Percentiles rank a stretch among this genome's conserved stretches.
These are phyloP conservation scores for Colletotrichum lupini DNA, from an alignment of 2,329 filamentous ascomycete genomes.

Conservation along the genomic window DNA sequence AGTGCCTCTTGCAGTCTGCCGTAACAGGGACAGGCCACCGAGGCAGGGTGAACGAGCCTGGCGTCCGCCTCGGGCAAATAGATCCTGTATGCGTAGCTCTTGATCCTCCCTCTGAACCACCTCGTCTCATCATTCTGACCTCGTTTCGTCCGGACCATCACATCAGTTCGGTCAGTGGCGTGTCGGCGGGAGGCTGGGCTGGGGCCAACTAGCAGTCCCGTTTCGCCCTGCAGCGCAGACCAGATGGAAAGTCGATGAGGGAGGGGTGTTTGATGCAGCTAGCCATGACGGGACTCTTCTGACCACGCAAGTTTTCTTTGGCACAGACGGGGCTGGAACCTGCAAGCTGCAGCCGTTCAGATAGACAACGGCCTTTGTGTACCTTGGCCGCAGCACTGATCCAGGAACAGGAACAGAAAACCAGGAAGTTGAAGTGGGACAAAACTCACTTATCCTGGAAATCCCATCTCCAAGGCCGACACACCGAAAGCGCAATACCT, in stretches of 20 bases:
- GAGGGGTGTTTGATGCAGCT: constrained; percentile 16
- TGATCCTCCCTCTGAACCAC: constrained; percentile 18
- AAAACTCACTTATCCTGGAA: neutral
- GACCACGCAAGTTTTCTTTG: constrained; percentile 1
- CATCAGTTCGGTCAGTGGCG: constrained; percentile 5
- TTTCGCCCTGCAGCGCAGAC: constrained; percentile 26
- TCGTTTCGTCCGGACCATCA: constrained; percentile 17
- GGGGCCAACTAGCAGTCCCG: constrained; percentile 11
- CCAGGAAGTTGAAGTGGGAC: constrained; percentile 5
- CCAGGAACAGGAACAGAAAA: constrained; percentile 3
- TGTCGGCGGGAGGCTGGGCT: constrained; percentile 18
- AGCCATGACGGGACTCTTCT: constrained; percentile 10
- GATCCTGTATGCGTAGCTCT: neutral
- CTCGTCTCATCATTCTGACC: constrained; percentile 24
- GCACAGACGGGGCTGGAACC: constrained; percentile 31
- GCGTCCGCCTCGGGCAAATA: constrained; percentile 9
- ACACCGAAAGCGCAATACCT: neutral
- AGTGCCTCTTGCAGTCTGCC: no score
- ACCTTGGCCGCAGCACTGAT: neutral
- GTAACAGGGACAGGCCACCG: constrained; percentile 5
- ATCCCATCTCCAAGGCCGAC: neutral
- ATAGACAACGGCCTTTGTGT: neutral
- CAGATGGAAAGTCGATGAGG: constrained; percentile 6
- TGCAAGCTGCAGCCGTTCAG: constrained; percentile 2
- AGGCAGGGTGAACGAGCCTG: constrained; percentile 5